Evolutionary conservation across 768 basidiomycete species (phyloP).

Genomic region (Dacryopinax primogenitus): DNA sequence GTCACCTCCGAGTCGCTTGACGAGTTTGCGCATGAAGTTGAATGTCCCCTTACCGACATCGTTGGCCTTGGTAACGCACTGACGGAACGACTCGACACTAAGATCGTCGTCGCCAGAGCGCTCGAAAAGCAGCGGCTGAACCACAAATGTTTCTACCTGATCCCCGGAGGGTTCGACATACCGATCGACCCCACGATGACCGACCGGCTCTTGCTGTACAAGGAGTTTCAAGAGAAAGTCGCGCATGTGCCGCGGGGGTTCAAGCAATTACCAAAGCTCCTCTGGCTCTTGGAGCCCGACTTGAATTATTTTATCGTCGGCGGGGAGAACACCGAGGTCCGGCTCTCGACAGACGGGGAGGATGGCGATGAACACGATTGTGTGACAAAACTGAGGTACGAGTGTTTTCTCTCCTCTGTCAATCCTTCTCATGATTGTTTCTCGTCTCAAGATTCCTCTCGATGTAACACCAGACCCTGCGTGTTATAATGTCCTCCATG

Average conservation of each 20-base stretch:
- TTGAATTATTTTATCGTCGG: too few relatives aligned
- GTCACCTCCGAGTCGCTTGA: neutral
- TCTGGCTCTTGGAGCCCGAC: too few relatives aligned
- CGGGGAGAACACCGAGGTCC: too few relatives aligned
- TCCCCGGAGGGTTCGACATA: neutral
- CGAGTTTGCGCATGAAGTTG: neutral
- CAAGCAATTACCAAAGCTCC: too few relatives aligned
- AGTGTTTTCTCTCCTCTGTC: too few relatives aligned
- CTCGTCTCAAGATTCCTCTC: too few relatives aligned
- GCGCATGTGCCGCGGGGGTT: neutral
- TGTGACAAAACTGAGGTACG: too few relatives aligned
- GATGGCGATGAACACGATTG: too few relatives aligned
- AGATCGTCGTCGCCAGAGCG: neutral
- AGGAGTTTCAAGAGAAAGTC: neutral
- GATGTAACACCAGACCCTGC: too few relatives aligned
- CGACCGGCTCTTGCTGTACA: neutral
- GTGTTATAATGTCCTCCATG: too few relatives aligned
- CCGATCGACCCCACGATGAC: neutral
- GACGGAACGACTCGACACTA: neutral
- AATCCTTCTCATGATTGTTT: too few relatives aligned
- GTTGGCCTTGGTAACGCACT: neutral
- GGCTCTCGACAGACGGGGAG: too few relatives aligned
- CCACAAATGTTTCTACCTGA: neutral
- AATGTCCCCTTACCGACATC: neutral
- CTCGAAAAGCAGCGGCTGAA: neutral